A percentile compares a stretch with the other conserved stretches of the same genome.
Evolutionary conservation across 257 asterid genomes (phyloP).

Genomic region (Orobanche coerulescens): DNA sequence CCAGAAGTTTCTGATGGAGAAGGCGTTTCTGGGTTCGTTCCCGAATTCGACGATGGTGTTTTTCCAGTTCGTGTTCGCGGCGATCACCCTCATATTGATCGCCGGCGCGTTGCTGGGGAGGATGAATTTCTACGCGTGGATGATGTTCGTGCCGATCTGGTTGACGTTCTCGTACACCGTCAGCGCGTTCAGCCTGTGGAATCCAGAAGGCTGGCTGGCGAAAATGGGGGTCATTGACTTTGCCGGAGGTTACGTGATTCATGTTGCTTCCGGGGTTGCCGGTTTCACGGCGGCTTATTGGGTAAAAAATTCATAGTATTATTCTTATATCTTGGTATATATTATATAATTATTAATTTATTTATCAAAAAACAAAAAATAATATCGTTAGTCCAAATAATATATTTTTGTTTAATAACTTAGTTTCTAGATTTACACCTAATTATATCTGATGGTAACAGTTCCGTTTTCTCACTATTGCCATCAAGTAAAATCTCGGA

Average conservation of each 20-base stretch:
- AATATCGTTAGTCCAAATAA: too few relatives aligned
- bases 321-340: not conserved
- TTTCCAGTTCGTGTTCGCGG: conserved; percentile 60
- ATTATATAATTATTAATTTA: too few relatives aligned
- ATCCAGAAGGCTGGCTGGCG: conserved; percentile 43
- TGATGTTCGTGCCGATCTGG: conserved; percentile 59
- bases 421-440: too few relatives aligned
- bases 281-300: conserved; percentile 64
- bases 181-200: conserved; percentile 48
- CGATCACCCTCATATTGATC: conserved; percentile 39
- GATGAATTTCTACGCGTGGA: conserved; percentile 56
- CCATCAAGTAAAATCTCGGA: too few relatives aligned
- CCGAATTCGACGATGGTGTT: conserved; percentile 50
- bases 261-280: conserved; percentile 50
- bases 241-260: conserved; percentile 59
- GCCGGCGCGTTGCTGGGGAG: conserved; percentile 57
- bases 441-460: too few relatives aligned
- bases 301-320: conserved; percentile 25
- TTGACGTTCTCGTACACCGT: conserved; percentile 48
- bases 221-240: conserved; percentile 41
- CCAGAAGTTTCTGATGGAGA: conserved; percentile 20
- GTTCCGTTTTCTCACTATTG: too few relatives aligned
- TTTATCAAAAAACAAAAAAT: too few relatives aligned
- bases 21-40: conserved; percentile 32
- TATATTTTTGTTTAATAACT: too few relatives aligned